Percentiles rank a stretch among this genome's conserved stretches.
phyloP scores from a whole-genome alignment of 108 stramenopile genomes.

The Skeletonema menzelii region DNA sequence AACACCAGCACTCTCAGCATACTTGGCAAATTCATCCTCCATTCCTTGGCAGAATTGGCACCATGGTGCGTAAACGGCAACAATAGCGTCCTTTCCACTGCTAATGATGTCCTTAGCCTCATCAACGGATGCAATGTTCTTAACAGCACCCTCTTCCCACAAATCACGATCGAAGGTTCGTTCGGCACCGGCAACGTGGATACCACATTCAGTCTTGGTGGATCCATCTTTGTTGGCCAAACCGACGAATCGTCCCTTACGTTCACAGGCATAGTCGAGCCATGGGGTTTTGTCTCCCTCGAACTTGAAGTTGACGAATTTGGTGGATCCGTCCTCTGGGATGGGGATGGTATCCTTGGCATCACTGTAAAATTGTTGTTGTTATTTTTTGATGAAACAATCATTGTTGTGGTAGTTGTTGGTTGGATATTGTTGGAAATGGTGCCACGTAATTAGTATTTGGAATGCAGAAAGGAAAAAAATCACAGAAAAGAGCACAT shows the following conservation, averaged over 20 bases:
- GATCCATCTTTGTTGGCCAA: conserved; percentile 95
- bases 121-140: conserved; percentile 70
- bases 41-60: conserved; percentile 90
- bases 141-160: conserved; percentile 77
- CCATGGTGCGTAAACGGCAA: conserved; percentile 92
- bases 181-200: conserved; percentile 92
- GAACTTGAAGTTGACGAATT: conserved; percentile 84
- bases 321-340: conserved; percentile 82
- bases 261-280: conserved; percentile 96
- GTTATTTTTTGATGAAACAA: neutral
- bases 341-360: conserved; percentile 94
- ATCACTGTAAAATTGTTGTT: conserved; percentile 52
- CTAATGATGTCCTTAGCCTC: conserved; percentile 71
- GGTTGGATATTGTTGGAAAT: no score
- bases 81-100: conserved; percentile 73
- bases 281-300: conserved; percentile 85
- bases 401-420: neutral
- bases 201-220: conserved; percentile 98
- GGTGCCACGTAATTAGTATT: no score
- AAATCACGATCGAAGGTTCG: conserved; percentile 90
- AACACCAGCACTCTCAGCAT: conserved; percentile 61
- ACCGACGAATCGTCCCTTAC: conserved; percentile 96
- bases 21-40: conserved; percentile 82
- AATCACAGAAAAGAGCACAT: neutral
- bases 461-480: neutral